Percentiles rank a stretch among this genome's conserved stretches.
These are phyloP conservation scores for Coffea eugenioides DNA, from an alignment of 257 asterid genomes.

Conservation along the genomic window DNA sequence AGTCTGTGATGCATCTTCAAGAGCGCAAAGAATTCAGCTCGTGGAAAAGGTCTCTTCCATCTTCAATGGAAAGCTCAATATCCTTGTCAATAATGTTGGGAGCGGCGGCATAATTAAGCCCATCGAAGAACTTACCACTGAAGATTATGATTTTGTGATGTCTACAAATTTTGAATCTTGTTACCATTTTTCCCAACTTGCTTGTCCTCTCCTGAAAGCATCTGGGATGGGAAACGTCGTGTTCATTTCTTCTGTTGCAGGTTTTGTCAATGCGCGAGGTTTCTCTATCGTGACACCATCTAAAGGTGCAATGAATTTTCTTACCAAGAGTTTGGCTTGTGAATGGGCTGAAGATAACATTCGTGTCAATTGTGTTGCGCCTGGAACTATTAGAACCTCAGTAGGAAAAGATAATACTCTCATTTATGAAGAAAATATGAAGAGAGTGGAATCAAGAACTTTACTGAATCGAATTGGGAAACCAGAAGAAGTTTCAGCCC, in stretches of 20 bases:
- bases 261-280: no score
- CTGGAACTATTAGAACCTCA: neutral
- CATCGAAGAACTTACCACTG: neutral
- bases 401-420: neutral
- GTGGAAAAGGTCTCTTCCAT: neutral
- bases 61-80: neutral
- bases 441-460: slow-evolving; percentile 10
- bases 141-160: neutral
- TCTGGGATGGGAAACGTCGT: slow-evolving; percentile 23
- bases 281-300: no score
- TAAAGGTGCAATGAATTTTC: neutral
- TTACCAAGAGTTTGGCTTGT: slow-evolving; percentile 14
- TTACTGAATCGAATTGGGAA: slow-evolving; percentile 6
- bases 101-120: neutral
- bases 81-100: slow-evolving; percentile 17
- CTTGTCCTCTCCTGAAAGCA: slow-evolving; percentile 21
- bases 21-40: neutral
- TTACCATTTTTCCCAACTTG: slow-evolving; percentile 23
- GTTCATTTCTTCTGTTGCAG: no score
- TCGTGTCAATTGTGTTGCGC: slow-evolving; percentile 8
- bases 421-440: neutral
- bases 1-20: slow-evolving; percentile 9
- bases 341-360: slow-evolving; percentile 6
- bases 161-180: slow-evolving; percentile 24
- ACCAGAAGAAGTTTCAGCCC: slow-evolving; percentile 12